These are phyloP conservation scores for Sugiyamaella marilandica DNA, from an alignment of 805 yeast genomes.

Conservation along the genomic window DNA sequence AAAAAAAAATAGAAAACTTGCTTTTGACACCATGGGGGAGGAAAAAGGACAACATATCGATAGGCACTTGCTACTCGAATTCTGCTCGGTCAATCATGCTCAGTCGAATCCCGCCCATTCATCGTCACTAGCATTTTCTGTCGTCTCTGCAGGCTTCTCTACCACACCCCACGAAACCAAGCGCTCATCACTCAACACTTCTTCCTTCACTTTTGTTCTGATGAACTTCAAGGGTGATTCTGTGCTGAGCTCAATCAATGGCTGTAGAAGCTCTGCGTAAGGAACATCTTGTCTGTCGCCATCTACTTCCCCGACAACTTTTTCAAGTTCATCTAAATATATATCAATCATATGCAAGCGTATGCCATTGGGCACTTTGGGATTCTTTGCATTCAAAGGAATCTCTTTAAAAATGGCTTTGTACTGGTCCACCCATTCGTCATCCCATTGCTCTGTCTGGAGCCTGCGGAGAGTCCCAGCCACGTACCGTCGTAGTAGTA, in stretches of 20 bases:
- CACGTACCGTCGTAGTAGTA: conserved; percentile 73
- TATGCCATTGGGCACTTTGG: conserved; percentile 63
- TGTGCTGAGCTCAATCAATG: conserved; percentile 51
- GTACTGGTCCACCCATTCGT: conserved; percentile 37
- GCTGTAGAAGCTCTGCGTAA: conserved; percentile 48
- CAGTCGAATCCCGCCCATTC: conserved; percentile 35
- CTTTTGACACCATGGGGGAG: too few relatives aligned
- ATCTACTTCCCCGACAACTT: conserved; percentile 47
- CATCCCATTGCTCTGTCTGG: conserved; percentile 50
- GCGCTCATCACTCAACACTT: conserved; percentile 61
- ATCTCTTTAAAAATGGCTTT: conserved; percentile 40
- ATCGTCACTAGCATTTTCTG: conserved; percentile 30
- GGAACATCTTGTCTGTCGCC: conserved; percentile 45
- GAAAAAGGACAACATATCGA: too few relatives aligned
- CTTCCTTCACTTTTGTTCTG: conserved; percentile 59
- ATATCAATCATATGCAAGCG: conserved; percentile 84
- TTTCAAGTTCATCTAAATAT: conserved; percentile 76
- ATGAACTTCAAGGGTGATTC: conserved; percentile 56
- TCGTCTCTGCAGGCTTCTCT: conserved; percentile 25
- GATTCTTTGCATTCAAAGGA: conserved; percentile 46
- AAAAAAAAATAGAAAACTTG: too few relatives aligned
- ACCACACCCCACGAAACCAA: conserved; percentile 56
- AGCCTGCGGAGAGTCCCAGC: conserved; percentile 60
- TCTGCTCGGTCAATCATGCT: background rate
- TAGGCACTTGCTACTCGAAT: too few relatives aligned